Conservation (phyloP, 108 stramenopile genomes). For the Pseudonitzschia delicatissima region DNA sequence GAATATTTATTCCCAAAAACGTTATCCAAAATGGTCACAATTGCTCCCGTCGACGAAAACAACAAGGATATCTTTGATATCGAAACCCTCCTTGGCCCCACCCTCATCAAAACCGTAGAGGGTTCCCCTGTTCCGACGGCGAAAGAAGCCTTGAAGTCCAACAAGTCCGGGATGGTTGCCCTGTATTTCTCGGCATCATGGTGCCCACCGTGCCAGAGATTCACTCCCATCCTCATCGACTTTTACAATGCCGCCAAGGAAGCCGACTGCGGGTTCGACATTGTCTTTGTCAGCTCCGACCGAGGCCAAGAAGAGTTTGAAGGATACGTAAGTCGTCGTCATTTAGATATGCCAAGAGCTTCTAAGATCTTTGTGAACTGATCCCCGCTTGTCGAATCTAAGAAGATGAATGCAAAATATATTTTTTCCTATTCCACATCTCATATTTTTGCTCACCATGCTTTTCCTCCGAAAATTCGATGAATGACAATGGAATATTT, state of each 20-base stretch:
- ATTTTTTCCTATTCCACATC: too few relatives aligned
- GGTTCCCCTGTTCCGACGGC: not conserved
- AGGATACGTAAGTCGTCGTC: constrained; percentile 38
- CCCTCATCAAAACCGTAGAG: not conserved
- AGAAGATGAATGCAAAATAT: too few relatives aligned
- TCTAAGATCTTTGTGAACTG: not conserved
- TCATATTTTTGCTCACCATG: not conserved
- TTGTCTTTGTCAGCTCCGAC: constrained; percentile 72
- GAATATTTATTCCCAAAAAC: not conserved
- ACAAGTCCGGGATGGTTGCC: constrained; percentile 52
- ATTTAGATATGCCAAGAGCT: not conserved
- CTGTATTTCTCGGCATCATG: constrained; percentile 66
- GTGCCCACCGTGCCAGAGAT: constrained; percentile 63
- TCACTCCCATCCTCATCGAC: constrained; percentile 59
- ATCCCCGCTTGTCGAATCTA: too few relatives aligned
- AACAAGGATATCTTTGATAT: not conserved
- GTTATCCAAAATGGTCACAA: not conserved
- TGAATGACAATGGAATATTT: too few relatives aligned
- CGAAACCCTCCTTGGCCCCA: not conserved
- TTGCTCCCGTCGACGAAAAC: constrained; percentile 5
- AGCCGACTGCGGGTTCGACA: constrained; percentile 48
- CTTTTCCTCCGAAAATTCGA: not conserved
- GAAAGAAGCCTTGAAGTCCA: constrained; percentile 26
- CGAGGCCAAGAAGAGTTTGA: constrained; percentile 44
- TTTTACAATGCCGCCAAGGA: constrained; percentile 53